Evolutionary conservation across 148 eudicot genomes (phyloP).

Genomic region (Silene conica): DNA sequence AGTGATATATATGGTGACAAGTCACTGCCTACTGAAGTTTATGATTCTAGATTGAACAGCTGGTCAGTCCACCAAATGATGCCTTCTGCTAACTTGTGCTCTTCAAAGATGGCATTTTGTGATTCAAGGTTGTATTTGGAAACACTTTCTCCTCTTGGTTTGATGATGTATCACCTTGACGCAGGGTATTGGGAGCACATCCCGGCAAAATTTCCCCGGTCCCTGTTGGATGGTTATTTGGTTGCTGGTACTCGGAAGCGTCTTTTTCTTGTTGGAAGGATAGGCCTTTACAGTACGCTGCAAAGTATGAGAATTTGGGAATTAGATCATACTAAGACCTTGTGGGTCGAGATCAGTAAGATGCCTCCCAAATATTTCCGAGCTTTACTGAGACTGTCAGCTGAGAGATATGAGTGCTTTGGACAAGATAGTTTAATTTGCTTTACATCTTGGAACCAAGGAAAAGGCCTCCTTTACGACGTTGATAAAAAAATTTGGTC

Average conservation of each 20-base stretch:
- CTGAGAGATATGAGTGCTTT: slow-evolving; percentile 96
- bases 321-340: slow-evolving; percentile 69
- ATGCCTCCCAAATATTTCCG: slow-evolving; percentile 89
- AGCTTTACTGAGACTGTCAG: slow-evolving; percentile 79
- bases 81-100: slow-evolving; percentile 91
- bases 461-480: slow-evolving; percentile 86
- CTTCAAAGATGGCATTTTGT: slow-evolving; percentile 96
- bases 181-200: slow-evolving; percentile 94
- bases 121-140: slow-evolving; percentile 90
- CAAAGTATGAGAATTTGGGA: slow-evolving; percentile 99
- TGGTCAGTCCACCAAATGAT: slow-evolving; percentile 87
- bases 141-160: slow-evolving; percentile 91
- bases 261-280: slow-evolving; percentile 84
- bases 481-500: slow-evolving; percentile 96
- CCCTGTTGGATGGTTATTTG: slow-evolving; percentile 86
- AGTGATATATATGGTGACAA: slow-evolving; percentile 83
- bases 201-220: slow-evolving; percentile 89
- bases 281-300: slow-evolving; percentile 84
- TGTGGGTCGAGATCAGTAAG: slow-evolving; percentile 84
- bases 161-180: slow-evolving; percentile 88
- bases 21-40: slow-evolving; percentile 89
- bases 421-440: slow-evolving; percentile 91
- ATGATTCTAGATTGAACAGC: slow-evolving; percentile 69
- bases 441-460: slow-evolving; percentile 98
- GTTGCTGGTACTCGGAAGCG: slow-evolving; percentile 86